Percentiles rank a stretch among this genome's conserved stretches.
phyloP scores from a whole-genome alignment of 495 filamentous ascomycete genomes.

The Trichoderma reesei region DNA sequence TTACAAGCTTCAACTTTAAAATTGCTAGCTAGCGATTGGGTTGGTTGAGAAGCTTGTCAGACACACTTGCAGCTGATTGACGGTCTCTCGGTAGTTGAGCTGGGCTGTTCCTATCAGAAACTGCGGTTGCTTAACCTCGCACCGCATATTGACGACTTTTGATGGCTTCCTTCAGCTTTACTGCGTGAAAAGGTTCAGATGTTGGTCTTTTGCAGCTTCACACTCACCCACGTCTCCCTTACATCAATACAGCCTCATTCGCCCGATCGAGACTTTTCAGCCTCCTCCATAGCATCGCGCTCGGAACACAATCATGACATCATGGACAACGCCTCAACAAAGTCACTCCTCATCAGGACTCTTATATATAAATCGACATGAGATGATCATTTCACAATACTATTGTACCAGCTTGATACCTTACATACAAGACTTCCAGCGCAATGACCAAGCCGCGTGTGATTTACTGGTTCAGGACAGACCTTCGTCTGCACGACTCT shows the following conservation, averaged over 20 bases:
- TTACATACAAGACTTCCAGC: neutral
- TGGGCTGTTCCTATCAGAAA: too few species aligned
- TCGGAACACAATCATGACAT: neutral
- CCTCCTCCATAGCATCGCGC: neutral
- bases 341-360: neutral
- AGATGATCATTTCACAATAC: neutral
- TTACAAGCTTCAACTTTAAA: too few species aligned
- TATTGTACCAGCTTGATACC: neutral
- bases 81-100: too few species aligned
- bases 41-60: neutral
- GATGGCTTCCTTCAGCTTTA: neutral
- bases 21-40: too few species aligned
- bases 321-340: slow-evolving; percentile 1
- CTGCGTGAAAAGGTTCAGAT: neutral
- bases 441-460: slow-evolving; percentile 41
- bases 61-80: neutral
- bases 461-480: slow-evolving; percentile 68
- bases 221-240: too few species aligned
- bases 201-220: neutral
- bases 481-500: slow-evolving; percentile 62
- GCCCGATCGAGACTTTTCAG: neutral
- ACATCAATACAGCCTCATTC: neutral
- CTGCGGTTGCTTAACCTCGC: too few species aligned
- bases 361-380: neutral
- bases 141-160: too few species aligned